Base-by-base conservation (phyloP, 2,329 filamentous ascomycete genomes). In the Neonectria faginata region DNA sequence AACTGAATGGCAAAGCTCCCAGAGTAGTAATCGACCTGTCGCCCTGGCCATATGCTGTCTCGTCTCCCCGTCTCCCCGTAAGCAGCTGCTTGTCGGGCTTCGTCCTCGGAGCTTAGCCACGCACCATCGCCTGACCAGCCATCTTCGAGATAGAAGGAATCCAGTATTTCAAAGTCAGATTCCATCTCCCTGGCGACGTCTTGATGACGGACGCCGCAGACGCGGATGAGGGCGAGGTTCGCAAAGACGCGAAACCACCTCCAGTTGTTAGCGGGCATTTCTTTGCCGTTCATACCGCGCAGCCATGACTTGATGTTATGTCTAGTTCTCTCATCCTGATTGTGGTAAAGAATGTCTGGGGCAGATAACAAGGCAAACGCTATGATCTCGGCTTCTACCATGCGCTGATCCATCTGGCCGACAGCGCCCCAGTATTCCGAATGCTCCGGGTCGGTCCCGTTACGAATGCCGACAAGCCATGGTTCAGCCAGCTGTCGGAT, bases 1-100 rank as follows among this genome's bases (percentile, higher is more conserved):
- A 85, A 86, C 59, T 86, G 84, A 9, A 86, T 84, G 0, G 84
- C 84, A 59, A 86, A 86, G 50, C 84, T 86, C 0, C 84, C 83
- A 1, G 84, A 85, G 59, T 86, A 86, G 68, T 86, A 85, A 56
- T 86, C 84, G 0, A 79, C 83, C 50, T 86, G 83, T 5, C 78
- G 42, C 1, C 77, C 75, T 0, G 67, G 52, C 1, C 72, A 70
- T 1, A 74, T 55, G 0, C 50, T 44, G 18, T 76, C 74, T 29
- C 71, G 64, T 10, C 75, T 66, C 0, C 72, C 69, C 0, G 71
- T 72, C 16, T 62, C 59, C 0, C 60, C 18, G 4, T 62, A 55
- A 0, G 58, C 39, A 0, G 33, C 41, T 3, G 66, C 41, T 10
- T 71, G 70, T 3, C 44, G 44, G 5, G 25, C 33, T 1, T 70